Evolutionary conservation across 2,329 filamentous ascomycete species (phyloP).

Genomic region (Plectosphaerella sp.): DNA sequence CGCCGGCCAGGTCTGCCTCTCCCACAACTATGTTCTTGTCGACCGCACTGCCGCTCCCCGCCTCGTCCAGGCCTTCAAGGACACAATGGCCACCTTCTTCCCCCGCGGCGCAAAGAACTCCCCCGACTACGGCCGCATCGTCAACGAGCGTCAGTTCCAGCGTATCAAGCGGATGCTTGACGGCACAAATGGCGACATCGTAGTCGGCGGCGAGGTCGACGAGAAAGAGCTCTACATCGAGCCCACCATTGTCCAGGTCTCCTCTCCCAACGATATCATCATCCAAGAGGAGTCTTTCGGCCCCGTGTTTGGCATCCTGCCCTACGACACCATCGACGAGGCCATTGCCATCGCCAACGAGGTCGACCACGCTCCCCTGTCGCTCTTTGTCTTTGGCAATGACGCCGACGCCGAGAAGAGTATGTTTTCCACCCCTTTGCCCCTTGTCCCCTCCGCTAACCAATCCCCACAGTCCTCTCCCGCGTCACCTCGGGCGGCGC

Average conservation of each 20-base stretch:
- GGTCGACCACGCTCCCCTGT: constrained; percentile 78
- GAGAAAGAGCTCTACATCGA: constrained; percentile 79
- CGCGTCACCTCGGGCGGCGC: constrained; percentile 65
- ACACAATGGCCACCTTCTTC: constrained; percentile 71
- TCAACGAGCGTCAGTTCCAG: constrained; percentile 75
- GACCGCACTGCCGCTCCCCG: constrained; percentile 67
- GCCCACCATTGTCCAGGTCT: constrained; percentile 84
- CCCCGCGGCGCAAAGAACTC: constrained; percentile 77
- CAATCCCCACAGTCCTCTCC: constrained; percentile 44
- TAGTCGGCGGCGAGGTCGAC: constrained; percentile 82
- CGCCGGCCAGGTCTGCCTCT: constrained; percentile 87
- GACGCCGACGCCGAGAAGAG: constrained; percentile 72
- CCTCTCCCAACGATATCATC: constrained; percentile 64
- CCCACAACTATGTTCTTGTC: constrained; percentile 86
- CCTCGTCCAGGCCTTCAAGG: constrained; percentile 72
- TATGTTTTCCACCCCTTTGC: constrained; percentile 30
- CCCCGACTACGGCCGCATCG: constrained; percentile 72
- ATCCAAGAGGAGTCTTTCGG: constrained; percentile 91
- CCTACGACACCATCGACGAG: constrained; percentile 75
- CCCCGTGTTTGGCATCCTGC: constrained; percentile 80
- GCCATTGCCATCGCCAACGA: constrained; percentile 78
- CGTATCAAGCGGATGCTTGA: constrained; percentile 92
- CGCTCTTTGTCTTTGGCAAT: constrained; percentile 79
- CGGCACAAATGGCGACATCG: constrained; percentile 73
- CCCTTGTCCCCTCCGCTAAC: constrained; percentile 1